These are phyloP conservation scores for Fraxinus sp. DNA, from an alignment of 305 asterid species.

Conservation along the genomic window DNA sequence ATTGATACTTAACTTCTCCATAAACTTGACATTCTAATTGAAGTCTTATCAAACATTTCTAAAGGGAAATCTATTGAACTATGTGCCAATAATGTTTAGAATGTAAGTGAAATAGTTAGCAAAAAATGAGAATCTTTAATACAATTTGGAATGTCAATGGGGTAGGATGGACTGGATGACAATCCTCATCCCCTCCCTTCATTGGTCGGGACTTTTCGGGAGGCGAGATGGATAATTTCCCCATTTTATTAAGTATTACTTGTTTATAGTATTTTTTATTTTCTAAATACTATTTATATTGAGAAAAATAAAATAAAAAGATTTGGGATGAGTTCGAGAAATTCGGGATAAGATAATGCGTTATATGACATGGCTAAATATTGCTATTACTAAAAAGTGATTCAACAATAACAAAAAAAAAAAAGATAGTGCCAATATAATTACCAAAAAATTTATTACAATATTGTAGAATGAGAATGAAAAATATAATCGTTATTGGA, in stretches of 20 bases:
- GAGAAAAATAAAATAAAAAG: not conserved
- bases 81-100: not conserved
- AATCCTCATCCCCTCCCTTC: not conserved
- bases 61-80: not conserved
- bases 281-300: not conserved
- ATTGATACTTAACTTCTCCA: not conserved
- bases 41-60: not conserved
- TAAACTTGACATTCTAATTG: not conserved
- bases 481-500: too few relatives aligned
- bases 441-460: not conserved
- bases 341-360: not conserved
- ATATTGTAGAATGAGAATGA: too few relatives aligned
- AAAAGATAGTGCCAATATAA: not conserved
- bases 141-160: not conserved
- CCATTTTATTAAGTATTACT: not conserved
- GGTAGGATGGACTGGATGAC: not conserved
- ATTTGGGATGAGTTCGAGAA: not conserved
- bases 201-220: not conserved
- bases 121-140: too few relatives aligned
- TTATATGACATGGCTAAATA: too few relatives aligned
- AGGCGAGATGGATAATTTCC: not conserved
- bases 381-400: not conserved
- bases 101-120: not conserved
- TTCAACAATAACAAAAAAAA: not conserved
- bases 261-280: not conserved